These are phyloP conservation scores for Boletellus ananas DNA, from an alignment of 768 basidiomycete genomes.

Conservation along the genomic window DNA sequence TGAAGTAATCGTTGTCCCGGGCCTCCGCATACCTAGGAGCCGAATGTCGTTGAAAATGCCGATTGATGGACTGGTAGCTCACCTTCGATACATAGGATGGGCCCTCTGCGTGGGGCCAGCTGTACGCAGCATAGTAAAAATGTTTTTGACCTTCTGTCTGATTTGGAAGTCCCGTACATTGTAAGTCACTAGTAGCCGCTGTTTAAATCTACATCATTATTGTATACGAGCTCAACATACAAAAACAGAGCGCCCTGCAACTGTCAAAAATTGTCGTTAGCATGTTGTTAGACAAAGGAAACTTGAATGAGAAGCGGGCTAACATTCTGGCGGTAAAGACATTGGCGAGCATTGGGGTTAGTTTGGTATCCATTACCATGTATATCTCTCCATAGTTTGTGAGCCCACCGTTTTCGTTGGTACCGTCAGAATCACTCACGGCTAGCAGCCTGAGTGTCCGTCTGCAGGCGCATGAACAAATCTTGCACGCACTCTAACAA, in stretches of 20 bases:
- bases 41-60: not conserved
- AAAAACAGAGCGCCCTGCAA: no score
- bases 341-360: conserved; percentile 25
- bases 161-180: conserved; percentile 18
- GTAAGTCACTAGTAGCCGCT: conserved; percentile 16
- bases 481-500: conserved; percentile 18
- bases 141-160: conserved; percentile 4
- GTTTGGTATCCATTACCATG: conserved; percentile 6
- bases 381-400: conserved; percentile 10
- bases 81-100: conserved; percentile 10
- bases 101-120: not conserved
- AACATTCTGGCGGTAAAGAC: conserved; percentile 48
- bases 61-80: not conserved
- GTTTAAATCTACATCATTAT: not conserved
- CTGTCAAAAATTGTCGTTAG: conserved; percentile 25
- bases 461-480: conserved; percentile 30
- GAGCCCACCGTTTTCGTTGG: not conserved
- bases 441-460: conserved; percentile 21
- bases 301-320: conserved; percentile 17
- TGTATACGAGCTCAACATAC: not conserved
- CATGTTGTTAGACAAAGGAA: not conserved
- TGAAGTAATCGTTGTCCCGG: conserved; percentile 5
- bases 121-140: conserved; percentile 10
- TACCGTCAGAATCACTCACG: conserved; percentile 19
- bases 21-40: not conserved